Evolutionary conservation across 192 early-diverging fungal species (phyloP), one percentile per base, ranked within the genome.

Genomic region (Umbelopsis sp.): DNA sequence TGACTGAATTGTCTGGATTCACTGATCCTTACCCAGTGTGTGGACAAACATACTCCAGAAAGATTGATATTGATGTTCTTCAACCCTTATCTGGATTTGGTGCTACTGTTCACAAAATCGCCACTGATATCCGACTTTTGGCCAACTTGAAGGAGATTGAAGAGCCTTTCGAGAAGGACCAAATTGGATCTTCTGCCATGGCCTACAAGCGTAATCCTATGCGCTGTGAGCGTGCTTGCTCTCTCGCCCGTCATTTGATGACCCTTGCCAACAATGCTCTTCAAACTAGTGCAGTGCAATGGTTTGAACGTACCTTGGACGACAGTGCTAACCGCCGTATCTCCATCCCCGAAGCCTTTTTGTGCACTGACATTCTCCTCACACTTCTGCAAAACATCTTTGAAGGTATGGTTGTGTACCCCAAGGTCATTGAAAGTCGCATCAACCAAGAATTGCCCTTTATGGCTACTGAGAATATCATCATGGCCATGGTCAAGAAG

Each of bases 161-260:
- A 82, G 97, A 99, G 80, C 97, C 97, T 23, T 99, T 99, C 67
- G 97, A 99, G 83, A 96, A 95, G 86, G 95, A 99, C 82, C 97
- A 99, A 83, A 99, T 99, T 68, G 97, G 97, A 8, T 93, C 91
- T 30, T 95, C 93, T 27, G 97, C 97, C 68, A 99, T 99, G 97
- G 97, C 97, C 68, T 99, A 99, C 86, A 99, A 99, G 92, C 92
- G 97, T 71, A 99, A 99, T 88, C 97, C 97, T 25, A 99, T 99
- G 97, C 91, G 96, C 45, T 95, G 91, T 74, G 97, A 99, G 78
- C 92, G 97, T 74, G 93, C 97, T 18, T 99, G 97, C 86, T 92
- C 94, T 64, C 86, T 99, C 66, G 82, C 95, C 5, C 94, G 97
- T 67, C 97, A 99, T 79, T 86, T 99, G 71, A 95, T 96, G 91